A percentile compares a stretch with the other conserved stretches of the same genome.
These are phyloP conservation scores for Capsella bursapastoris DNA, from an alignment of 345 rosid species.

Conservation along the genomic window DNA sequence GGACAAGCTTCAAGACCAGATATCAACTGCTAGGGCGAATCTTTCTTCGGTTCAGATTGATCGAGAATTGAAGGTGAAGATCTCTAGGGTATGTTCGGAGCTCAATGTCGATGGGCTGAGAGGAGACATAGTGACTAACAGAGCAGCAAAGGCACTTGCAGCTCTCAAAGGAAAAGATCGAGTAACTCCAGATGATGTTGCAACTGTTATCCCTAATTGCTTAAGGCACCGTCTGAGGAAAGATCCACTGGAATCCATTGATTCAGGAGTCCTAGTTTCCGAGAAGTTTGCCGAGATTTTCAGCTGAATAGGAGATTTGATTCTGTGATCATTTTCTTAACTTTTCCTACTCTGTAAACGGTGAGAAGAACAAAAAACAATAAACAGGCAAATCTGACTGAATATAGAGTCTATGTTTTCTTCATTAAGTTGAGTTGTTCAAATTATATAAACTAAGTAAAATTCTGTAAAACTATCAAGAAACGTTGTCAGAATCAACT, in stretches of 20 bases:
- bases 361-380: constrained; percentile 38
- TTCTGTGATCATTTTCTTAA: constrained; percentile 10
- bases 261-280: constrained; percentile 82
- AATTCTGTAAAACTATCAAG: constrained; percentile 7
- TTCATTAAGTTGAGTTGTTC: constrained; percentile 30
- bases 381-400: constrained; percentile 34
- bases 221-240: constrained; percentile 96
- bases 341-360: constrained; percentile 33
- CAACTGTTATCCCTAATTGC: constrained; percentile 97
- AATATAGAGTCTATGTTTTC: constrained; percentile 13
- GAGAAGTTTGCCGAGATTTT: constrained; percentile 96
- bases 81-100: constrained; percentile 92
- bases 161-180: constrained; percentile 82
- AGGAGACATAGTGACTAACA: constrained; percentile 94
- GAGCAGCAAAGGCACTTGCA: constrained; percentile 96
- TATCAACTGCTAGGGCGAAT: constrained; percentile 61
- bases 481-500: constrained; percentile 10
- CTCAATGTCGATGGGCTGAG: constrained; percentile 93
- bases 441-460: neutral
- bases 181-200: constrained; percentile 85
- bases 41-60: constrained; percentile 84
- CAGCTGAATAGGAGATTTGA: constrained; percentile 49
- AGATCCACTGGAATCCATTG: constrained; percentile 95
- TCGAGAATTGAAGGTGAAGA: constrained; percentile 84
- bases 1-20: constrained; percentile 90